Evolutionary conservation across 768 basidiomycete genomes (phyloP).

Genomic region (Pleurotus citrinopileatus): DNA sequence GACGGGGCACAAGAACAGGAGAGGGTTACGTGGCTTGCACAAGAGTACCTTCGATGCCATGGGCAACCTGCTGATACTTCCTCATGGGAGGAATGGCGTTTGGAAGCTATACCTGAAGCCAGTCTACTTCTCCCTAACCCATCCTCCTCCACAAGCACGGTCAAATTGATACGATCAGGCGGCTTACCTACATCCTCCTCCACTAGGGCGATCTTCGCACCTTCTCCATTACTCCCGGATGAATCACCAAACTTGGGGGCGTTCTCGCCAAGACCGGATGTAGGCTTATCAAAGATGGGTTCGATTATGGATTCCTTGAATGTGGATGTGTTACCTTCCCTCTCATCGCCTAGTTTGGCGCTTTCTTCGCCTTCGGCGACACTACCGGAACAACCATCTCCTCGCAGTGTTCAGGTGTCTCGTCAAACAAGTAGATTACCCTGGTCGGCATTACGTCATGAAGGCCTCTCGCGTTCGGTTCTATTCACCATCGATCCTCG

Average conservation of each 20-base stretch:
- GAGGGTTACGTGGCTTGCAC: slow-evolving; percentile 63
- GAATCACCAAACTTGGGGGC: slow-evolving; percentile 46
- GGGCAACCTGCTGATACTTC: slow-evolving; percentile 46
- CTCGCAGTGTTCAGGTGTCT: slow-evolving; percentile 4
- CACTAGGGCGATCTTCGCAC: slow-evolving; percentile 49
- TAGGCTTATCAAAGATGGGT: slow-evolving; percentile 28
- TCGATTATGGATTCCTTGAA: slow-evolving; percentile 47
- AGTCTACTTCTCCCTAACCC: slow-evolving; percentile 17
- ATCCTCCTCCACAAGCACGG: neutral
- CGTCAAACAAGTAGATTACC: slow-evolving; percentile 25
- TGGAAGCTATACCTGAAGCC: slow-evolving; percentile 46
- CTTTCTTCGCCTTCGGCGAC: slow-evolving; percentile 22
- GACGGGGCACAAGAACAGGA: slow-evolving; percentile 42
- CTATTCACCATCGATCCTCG: slow-evolving; percentile 62
- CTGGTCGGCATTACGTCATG: slow-evolving; percentile 53
- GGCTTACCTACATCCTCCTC: slow-evolving; percentile 44
- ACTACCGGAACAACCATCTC: slow-evolving; percentile 21
- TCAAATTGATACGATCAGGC: slow-evolving; percentile 12
- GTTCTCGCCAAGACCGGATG: slow-evolving; percentile 54
- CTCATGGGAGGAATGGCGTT: slow-evolving; percentile 59
- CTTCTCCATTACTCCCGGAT: slow-evolving; percentile 40
- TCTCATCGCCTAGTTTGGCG: slow-evolving; percentile 10
- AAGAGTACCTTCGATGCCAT: slow-evolving; percentile 61
- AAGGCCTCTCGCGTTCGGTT: slow-evolving; percentile 67
- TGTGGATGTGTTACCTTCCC: slow-evolving; percentile 10